Percentiles rank a stretch among this genome's conserved stretches.
Evolutionary conservation across 2,329 filamentous ascomycete species (phyloP).

Genomic region (Tolypocladium cylindrosporum): DNA sequence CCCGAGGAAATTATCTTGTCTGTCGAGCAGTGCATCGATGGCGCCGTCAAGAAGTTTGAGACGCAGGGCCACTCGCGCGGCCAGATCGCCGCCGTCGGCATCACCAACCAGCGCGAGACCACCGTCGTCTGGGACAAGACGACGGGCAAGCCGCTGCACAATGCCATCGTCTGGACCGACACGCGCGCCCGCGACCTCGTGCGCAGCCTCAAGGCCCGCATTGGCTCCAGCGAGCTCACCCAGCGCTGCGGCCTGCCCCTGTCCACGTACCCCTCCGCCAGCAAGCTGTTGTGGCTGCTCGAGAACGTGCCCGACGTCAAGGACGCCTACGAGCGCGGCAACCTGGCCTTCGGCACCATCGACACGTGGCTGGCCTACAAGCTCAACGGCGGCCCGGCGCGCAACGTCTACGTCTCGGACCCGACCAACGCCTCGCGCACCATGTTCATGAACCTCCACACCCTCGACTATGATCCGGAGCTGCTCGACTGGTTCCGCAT

Average conservation of each 20-base stretch:
- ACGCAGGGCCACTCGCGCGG: constrained; percentile 54
- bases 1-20: constrained; percentile 63
- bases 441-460: constrained; percentile 80
- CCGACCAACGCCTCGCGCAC: constrained; percentile 75
- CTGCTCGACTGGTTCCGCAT: constrained; percentile 68
- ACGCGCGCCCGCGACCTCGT: constrained; percentile 66
- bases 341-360: constrained; percentile 68
- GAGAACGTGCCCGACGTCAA: constrained; percentile 57
- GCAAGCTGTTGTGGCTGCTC: constrained; percentile 70
- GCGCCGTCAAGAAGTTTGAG: constrained; percentile 59
- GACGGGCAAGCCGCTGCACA: constrained; percentile 67
- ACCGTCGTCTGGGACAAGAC: constrained; percentile 70
- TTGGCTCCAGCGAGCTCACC: constrained; percentile 57
- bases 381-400: constrained; percentile 59
- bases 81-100: constrained; percentile 66
- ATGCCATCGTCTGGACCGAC: constrained; percentile 79
- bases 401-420: constrained; percentile 64
- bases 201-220: constrained; percentile 57
- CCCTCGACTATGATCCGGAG: constrained; percentile 62
- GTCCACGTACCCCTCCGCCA: constrained; percentile 72
- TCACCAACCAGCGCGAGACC: constrained; percentile 79
- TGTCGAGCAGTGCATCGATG: constrained; percentile 67
- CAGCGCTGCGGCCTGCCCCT: constrained; percentile 66
- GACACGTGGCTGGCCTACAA: constrained; percentile 76
- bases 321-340: constrained; percentile 60